A percentile compares a stretch with the other conserved stretches of the same genome.
Conservation (phyloP, 805 yeast genomes). For the Saturnispora gosingensis region DNA sequence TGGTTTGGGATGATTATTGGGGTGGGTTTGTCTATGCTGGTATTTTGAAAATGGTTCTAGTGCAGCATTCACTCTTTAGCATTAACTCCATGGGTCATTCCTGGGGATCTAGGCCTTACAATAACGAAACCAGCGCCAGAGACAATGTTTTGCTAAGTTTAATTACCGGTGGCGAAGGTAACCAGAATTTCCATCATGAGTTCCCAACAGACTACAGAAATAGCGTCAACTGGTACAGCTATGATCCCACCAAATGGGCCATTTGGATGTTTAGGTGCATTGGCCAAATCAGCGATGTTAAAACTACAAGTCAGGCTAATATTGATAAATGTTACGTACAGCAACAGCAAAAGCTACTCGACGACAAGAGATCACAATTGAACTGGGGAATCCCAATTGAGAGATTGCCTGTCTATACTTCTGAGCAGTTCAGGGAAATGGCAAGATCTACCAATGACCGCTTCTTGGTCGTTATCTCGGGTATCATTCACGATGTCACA, state of each 20-base stretch:
- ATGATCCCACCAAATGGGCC: conserved; percentile 83
- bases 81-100: conserved; percentile 81
- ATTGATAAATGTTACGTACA: conserved; percentile 65
- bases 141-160: conserved; percentile 55
- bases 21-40: conserved; percentile 84
- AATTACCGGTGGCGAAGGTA: conserved; percentile 82
- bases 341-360: conserved; percentile 75
- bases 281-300: conserved; percentile 52
- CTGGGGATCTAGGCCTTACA: conserved; percentile 65
- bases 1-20: conserved; percentile 58
- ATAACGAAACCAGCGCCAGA: conserved; percentile 63
- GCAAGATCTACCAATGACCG: conserved; percentile 23
- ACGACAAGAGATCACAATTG: conserved; percentile 63
- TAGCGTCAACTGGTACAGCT: conserved; percentile 60
- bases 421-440: conserved; percentile 36
- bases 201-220: conserved; percentile 86
- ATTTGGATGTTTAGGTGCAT: conserved; percentile 42
- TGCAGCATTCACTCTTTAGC: conserved; percentile 73
- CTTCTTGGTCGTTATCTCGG: conserved; percentile 74
- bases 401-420: conserved; percentile 59
- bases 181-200: conserved; percentile 91
- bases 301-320: conserved; percentile 47
- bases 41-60: conserved; percentile 53
- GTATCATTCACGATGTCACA: conserved; percentile 88
- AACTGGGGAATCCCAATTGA: conserved; percentile 96